phyloP scores from a whole-genome alignment of 2,329 filamentous ascomycete genomes.

The Tricladium varicosporioides region DNA sequence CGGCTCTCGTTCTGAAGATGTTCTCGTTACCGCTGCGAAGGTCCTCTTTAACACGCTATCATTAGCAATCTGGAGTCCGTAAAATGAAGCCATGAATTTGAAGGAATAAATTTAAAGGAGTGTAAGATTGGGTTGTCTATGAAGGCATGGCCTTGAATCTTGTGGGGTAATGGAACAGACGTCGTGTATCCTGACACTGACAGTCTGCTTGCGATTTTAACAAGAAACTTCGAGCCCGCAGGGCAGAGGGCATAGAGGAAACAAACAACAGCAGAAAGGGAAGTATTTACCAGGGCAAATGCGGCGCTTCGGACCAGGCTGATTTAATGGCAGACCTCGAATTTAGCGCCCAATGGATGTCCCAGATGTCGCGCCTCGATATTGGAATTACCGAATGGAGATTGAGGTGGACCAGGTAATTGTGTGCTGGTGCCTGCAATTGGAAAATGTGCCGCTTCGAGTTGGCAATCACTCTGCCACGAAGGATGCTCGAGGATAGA shows the following conservation, averaged over 20 bases:
- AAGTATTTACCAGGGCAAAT: conserved; percentile 26
- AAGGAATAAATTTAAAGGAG: conserved; percentile 5
- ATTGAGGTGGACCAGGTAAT: conserved; percentile 9
- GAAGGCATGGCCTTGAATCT: conserved; percentile 13
- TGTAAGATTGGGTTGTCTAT: conserved; percentile 12
- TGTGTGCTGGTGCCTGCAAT: conserved; percentile 6
- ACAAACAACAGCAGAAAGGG: conserved; percentile 13
- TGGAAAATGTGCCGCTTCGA: conserved; percentile 6
- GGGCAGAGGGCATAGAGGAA: conserved; percentile 11
- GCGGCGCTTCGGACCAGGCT: conserved; percentile 25
- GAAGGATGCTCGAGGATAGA: conserved; percentile 22
- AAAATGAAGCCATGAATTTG: conserved; percentile 23
- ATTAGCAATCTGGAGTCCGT: conserved; percentile 30
- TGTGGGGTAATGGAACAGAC: conserved; percentile 16
- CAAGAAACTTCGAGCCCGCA: conserved; percentile 4
- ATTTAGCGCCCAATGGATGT: conserved; percentile 21
- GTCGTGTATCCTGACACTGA: conserved; percentile 18
- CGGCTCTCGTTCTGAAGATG: conserved; percentile 20
- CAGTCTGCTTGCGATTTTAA: conserved; percentile 5
- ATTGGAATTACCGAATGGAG: conserved; percentile 15
- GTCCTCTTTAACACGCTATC: conserved; percentile 30
- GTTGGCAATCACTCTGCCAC: conserved; percentile 22
- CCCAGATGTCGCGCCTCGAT: conserved; percentile 18
- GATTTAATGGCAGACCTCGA: conserved; percentile 21
- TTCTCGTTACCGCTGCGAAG: conserved; percentile 22